Base-by-base conservation (phyloP, 2,329 filamentous ascomycete genomes). In the Penicillium palitans region DNA sequence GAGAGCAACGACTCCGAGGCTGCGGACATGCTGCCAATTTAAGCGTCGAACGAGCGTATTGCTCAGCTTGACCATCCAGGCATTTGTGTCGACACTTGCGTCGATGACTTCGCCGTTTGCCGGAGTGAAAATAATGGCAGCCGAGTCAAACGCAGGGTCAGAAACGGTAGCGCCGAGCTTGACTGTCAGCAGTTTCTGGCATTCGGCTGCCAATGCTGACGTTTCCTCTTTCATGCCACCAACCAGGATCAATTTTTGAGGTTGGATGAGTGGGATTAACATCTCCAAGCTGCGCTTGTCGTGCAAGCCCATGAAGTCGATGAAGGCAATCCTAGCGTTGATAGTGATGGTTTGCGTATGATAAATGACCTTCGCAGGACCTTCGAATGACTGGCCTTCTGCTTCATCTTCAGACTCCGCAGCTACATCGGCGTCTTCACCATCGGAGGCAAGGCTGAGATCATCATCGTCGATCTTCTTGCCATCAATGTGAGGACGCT, bases 61-160 rank as follows among this genome's bases (percentile, higher is more conserved):
- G 49, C 91, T 92, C 19, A 99, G 83, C 75, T 93, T 96, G 60
- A 99, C 90, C 25, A 90, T 88, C 95, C 96, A 99, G 4, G 95
- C 93, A 72, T 98, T 97, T 6, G 93, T 98, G 72, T 99, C 95
- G 42, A 98, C 93, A 70, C 93, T 97, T 13, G 93, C 95, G 74
- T 99, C 88, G 42, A 99, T 83, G 15, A 82, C 80, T 35, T 83
- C 80, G 25, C 92, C 92, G n/a, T 90, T 80, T 10, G 79, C 75
- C 1, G 95, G 95, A 0, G 91, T 92, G 71, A 93, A 93, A 6
- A 99, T 90, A 62, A 93, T 87, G 12, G 66, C 65, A 37, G 86
- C 83, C 76, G 76, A 44, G 72, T 75, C 68, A n/a, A 77, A 77
- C 33, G 88, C 78, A 58, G 60, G 47, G 45, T 61, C 57, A 29